Evolutionary conservation across 331 rosid species (phyloP).

Genomic region (Rosa hybrid): DNA sequence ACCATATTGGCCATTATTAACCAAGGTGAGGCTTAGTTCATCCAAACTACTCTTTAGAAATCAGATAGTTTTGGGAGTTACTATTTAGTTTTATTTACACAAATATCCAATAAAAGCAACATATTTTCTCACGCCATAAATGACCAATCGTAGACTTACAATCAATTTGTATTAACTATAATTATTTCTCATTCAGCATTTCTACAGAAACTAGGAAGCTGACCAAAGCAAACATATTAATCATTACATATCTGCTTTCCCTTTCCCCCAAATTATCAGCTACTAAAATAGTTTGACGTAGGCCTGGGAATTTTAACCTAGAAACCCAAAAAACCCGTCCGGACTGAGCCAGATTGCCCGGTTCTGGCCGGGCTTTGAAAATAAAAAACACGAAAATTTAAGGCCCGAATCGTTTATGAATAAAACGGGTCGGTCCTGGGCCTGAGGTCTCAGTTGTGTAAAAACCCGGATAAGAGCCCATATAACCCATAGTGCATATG

Average conservation of each 20-base stretch:
- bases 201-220: background rate
- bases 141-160: background rate
- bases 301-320: too few species aligned
- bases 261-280: background rate
- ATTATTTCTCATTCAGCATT: background rate
- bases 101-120: background rate
- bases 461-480: too few species aligned
- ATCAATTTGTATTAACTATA: background rate
- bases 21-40: background rate
- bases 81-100: background rate
- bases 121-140: background rate
- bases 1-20: background rate
- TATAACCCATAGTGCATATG: too few species aligned
- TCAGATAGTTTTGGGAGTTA: background rate
- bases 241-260: background rate
- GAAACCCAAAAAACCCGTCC: too few species aligned
- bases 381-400: too few species aligned
- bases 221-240: background rate
- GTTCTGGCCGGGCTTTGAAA: too few species aligned
- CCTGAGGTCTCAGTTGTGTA: too few species aligned
- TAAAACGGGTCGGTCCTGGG: too few species aligned
- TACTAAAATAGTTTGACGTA: background rate
- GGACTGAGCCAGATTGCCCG: too few species aligned
- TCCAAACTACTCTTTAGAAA: background rate
- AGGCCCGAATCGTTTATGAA: too few species aligned